Conservation (phyloP, 2,329 filamentous ascomycete species). For the Thermomyces lanuginosus region DNA sequence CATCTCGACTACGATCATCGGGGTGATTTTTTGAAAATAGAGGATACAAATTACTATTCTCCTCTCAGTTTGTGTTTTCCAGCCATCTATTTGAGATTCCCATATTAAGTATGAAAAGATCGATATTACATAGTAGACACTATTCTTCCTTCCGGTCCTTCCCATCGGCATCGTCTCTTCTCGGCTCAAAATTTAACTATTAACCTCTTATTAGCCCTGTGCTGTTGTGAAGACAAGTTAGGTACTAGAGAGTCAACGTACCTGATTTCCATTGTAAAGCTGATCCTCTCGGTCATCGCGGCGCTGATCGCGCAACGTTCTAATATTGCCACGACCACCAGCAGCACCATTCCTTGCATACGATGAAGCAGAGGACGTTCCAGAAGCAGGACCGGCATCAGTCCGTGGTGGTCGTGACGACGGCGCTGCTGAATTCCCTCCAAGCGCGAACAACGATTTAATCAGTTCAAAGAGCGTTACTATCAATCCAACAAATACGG, state of each 20-base stretch:
- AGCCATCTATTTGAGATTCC: not conserved
- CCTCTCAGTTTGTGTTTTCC: not conserved
- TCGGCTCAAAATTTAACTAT: conserved; percentile 54
- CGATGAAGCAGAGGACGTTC: conserved; percentile 1
- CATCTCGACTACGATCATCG: too few relatives aligned
- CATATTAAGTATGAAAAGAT: not conserved
- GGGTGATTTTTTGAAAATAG: too few relatives aligned
- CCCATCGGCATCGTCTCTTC: conserved; percentile 42
- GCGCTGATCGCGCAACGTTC: conserved; percentile 39
- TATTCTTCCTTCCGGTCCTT: conserved; percentile 10
- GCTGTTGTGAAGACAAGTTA: conserved; percentile 9
- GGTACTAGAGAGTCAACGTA: conserved; percentile 26
- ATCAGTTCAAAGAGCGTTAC: conserved; percentile 28
- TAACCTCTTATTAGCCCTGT: conserved; percentile 1
- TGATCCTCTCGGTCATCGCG: conserved; percentile 46
- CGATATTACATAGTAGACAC: conserved; percentile 1
- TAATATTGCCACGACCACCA: conserved; percentile 27
- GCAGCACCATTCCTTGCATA: conserved; percentile 3
- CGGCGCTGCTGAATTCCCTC: conserved; percentile 6
- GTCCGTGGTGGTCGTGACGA: conserved; percentile 3
- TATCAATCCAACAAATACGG: conserved; percentile 27
- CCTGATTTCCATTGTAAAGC: conserved; percentile 84
- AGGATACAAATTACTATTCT: too few relatives aligned
- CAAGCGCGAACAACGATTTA: conserved; percentile 29
- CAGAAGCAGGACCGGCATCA: too few relatives aligned